Evolutionary conservation across 345 rosid genomes (phyloP).

Genomic region (Eucalyptus cladocalyx): DNA sequence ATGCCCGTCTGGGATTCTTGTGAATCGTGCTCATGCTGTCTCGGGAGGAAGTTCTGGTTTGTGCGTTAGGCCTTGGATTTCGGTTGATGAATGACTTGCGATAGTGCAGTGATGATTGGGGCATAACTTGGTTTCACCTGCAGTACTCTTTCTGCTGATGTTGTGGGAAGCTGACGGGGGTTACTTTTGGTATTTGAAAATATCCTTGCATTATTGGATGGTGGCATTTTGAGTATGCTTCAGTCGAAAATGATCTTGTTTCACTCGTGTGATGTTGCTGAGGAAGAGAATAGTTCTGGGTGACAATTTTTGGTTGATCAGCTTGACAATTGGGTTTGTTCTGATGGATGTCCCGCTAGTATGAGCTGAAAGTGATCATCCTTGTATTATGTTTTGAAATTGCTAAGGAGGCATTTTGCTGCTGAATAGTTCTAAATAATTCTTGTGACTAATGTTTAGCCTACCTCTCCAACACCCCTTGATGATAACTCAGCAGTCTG

Average conservation of each 20-base stretch:
- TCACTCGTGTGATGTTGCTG: background rate
- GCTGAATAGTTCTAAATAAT: background rate
- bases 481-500: background rate
- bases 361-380: background rate
- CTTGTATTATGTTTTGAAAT: background rate
- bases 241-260: background rate
- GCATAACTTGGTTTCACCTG: background rate
- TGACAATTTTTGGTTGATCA: background rate
- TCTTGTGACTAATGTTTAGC: background rate
- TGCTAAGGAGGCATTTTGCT: background rate
- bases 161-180: background rate
- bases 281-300: background rate
- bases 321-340: background rate
- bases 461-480: background rate
- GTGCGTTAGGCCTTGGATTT: background rate
- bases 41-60: background rate
- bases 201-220: background rate
- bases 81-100: background rate
- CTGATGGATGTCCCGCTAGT: background rate
- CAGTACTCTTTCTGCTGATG: background rate
- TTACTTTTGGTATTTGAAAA: background rate
- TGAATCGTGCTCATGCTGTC: background rate
- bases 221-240: background rate
- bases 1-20: background rate
- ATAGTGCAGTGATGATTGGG: background rate